Percentiles rank a stretch among this genome's conserved stretches.
Evolutionary conservation across 1,284 basidiomycete species (phyloP).

Genomic region (Leccinum subrobustum): DNA sequence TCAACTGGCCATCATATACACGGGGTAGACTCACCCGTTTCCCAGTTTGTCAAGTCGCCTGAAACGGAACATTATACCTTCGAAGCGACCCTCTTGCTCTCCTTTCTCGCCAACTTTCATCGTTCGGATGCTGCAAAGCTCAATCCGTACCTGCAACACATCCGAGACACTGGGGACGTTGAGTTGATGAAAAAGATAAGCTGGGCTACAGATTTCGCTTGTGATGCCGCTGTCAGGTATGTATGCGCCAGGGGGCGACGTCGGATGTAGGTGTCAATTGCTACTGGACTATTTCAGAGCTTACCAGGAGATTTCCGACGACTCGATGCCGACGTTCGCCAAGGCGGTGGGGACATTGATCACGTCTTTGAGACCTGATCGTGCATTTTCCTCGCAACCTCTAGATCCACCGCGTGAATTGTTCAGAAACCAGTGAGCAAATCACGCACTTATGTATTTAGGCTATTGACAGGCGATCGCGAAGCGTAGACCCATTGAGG

Average conservation of each 20-base stretch:
- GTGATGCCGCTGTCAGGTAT: constrained; percentile 47
- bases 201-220: constrained; percentile 53
- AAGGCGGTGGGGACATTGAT: constrained; percentile 51
- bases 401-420: constrained; percentile 49
- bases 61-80: constrained; percentile 55
- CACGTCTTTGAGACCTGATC: constrained; percentile 50
- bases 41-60: constrained; percentile 52
- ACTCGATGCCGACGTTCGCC: constrained; percentile 47
- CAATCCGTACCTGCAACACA: constrained; percentile 58
- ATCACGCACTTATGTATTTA: background rate
- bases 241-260: constrained; percentile 16
- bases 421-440: constrained; percentile 56
- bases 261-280: background rate
- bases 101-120: constrained; percentile 63
- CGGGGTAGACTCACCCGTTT: constrained; percentile 15
- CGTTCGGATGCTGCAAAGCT: constrained; percentile 64
- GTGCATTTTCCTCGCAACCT: constrained; percentile 46
- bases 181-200: constrained; percentile 54
- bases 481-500: constrained; percentile 54
- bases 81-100: constrained; percentile 55
- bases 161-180: constrained; percentile 46
- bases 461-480: background rate
- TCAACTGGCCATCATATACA: constrained; percentile 54
- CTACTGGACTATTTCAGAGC: constrained; percentile 36
- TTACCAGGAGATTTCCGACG: constrained; percentile 57